phyloP scores from a whole-genome alignment of 345 rosid genomes.

The Populus simonii region DNA sequence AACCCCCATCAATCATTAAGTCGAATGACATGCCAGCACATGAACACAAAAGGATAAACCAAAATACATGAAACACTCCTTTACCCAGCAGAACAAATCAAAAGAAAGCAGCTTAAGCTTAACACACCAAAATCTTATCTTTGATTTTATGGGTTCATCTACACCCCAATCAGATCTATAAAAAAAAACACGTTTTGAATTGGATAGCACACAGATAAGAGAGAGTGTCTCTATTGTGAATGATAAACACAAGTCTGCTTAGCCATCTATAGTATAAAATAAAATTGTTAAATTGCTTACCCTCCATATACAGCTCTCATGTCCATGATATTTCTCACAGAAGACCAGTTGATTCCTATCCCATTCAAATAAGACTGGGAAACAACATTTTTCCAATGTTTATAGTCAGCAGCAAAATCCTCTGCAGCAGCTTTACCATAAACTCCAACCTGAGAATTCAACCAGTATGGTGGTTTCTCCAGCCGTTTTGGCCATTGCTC shows the following conservation, averaged over 20 bases:
- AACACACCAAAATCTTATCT: background rate
- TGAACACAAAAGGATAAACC: background rate
- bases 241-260: background rate
- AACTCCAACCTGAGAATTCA: conserved; percentile 79
- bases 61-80: background rate
- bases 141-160: background rate
- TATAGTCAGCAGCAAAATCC: conserved; percentile 68
- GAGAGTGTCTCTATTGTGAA: background rate
- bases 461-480: conserved; percentile 81
- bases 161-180: background rate
- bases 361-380: conserved; percentile 76
- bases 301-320: conserved; percentile 97
- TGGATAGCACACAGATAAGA: background rate
- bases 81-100: background rate
- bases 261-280: background rate
- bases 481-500: conserved; percentile 87
- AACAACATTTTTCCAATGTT: conserved; percentile 93
- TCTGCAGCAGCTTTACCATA: conserved; percentile 89
- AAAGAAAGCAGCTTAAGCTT: background rate
- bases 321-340: conserved; percentile 84
- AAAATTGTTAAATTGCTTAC: conserved; percentile 32
- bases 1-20: background rate
- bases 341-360: conserved; percentile 78
- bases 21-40: background rate
- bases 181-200: background rate